phyloP scores from a whole-genome alignment of 1,139 yeast species.

The Kluyveromyces sp. region DNA sequence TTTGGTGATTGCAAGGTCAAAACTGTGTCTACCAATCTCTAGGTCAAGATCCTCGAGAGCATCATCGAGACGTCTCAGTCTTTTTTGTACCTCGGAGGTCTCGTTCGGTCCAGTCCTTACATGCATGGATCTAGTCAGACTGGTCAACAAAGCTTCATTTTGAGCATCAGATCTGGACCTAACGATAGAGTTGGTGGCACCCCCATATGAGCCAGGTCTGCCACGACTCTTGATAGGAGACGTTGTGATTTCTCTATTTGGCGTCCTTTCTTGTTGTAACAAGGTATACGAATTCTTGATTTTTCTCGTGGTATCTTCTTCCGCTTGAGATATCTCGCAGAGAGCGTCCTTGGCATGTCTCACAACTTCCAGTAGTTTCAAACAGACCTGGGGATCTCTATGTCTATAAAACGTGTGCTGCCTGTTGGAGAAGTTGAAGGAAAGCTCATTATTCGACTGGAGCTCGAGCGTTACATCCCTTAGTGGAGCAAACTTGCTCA shows the following conservation, averaged over 20 bases:
- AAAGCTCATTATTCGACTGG: conserved; percentile 29
- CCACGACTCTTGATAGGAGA: conserved; percentile 27
- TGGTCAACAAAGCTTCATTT: conserved; percentile 23
- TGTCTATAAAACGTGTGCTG: conserved; percentile 38
- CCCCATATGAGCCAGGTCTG: conserved; percentile 20
- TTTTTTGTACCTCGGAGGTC: conserved; percentile 15
- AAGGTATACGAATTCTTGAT: conserved; percentile 42
- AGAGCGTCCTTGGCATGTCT: conserved; percentile 61
- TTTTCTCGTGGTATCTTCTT: conserved; percentile 40
- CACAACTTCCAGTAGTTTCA: conserved; percentile 51
- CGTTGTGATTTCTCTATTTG: conserved; percentile 22
- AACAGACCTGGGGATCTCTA: conserved; percentile 53
- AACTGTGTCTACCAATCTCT: conserved; percentile 25
- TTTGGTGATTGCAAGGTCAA: conserved; percentile 22
- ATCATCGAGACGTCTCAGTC: conserved; percentile 23
- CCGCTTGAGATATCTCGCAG: conserved; percentile 38
- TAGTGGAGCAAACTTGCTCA: conserved; percentile 76
- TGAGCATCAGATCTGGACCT: conserved; percentile 10
- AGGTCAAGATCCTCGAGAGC: conserved; percentile 28
- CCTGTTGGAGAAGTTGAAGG: conserved; percentile 19
- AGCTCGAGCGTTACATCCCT: conserved; percentile 46
- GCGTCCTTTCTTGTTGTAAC: conserved; percentile 32
- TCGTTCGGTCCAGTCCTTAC: conserved; percentile 21
- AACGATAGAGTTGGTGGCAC: conserved; percentile 18
- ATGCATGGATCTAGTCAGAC: conserved; percentile 28